phyloP scores from a whole-genome alignment of 2,329 filamentous ascomycete genomes.

The Colletotrichum sp. region DNA sequence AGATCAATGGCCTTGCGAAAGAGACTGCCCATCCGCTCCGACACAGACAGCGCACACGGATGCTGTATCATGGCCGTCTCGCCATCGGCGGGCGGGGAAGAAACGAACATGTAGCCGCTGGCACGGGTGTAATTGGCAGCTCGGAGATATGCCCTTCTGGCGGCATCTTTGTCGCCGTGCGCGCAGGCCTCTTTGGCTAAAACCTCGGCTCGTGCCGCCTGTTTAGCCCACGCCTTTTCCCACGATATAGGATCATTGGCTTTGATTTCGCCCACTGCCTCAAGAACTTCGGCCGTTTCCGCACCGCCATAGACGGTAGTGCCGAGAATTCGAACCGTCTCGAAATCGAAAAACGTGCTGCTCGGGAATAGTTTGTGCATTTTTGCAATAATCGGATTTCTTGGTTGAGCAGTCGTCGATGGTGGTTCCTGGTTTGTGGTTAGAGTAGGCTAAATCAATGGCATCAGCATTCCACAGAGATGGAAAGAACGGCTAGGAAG shows the following conservation, averaged over 20 bases:
- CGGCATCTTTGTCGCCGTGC: conserved; percentile 32
- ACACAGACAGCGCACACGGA: conserved; percentile 13
- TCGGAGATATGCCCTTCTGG: conserved; percentile 41
- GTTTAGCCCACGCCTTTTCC: conserved; percentile 37
- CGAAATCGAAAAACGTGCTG: conserved; percentile 45
- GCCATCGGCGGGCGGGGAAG: background rate
- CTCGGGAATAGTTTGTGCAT: background rate
- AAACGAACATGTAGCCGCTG: conserved; percentile 32
- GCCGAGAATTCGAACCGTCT: conserved; percentile 43
- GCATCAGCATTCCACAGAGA: background rate
- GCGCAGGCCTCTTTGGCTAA: conserved; percentile 36
- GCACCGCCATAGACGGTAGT: conserved; percentile 37
- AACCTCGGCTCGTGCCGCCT: conserved; percentile 34
- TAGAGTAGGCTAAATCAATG: rapidly evolving
- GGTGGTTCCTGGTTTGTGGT: rapidly evolving
- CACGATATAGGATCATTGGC: conserved; percentile 42
- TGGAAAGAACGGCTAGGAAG: background rate
- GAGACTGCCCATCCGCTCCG: conserved; percentile 29
- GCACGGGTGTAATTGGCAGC: conserved; percentile 45
- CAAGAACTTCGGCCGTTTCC: conserved; percentile 45
- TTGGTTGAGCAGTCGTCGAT: background rate
- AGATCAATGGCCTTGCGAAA: conserved; percentile 32
- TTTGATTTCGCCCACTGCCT: conserved; percentile 39
- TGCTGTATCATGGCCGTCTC: background rate
- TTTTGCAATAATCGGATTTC: background rate